Evolutionary conservation across 2,329 filamentous ascomycete genomes (phyloP).

Genomic region (Aspergillus sp.): DNA sequence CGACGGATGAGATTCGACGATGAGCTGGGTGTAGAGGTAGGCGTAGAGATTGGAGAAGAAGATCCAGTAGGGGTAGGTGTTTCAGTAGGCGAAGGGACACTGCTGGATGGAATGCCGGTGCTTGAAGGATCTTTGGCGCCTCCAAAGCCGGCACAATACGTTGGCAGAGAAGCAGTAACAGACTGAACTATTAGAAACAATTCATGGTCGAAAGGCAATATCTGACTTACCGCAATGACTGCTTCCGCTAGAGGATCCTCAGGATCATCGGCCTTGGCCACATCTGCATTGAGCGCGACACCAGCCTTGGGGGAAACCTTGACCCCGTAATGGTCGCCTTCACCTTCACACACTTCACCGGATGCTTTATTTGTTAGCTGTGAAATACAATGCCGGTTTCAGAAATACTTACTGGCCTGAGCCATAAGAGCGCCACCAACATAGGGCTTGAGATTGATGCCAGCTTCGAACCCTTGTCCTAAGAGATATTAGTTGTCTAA

Average conservation of each 20-base stretch:
- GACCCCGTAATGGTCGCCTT: constrained; percentile 14
- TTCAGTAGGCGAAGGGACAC: not conserved
- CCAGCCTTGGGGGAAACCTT: constrained; percentile 5
- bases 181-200: not conserved
- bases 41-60: too few species aligned
- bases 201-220: not conserved
- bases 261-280: not conserved
- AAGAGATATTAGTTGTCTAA: constrained; percentile 5
- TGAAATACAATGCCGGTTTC: too few species aligned
- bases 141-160: not conserved
- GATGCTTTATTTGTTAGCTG: constrained; percentile 20
- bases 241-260: constrained; percentile 9
- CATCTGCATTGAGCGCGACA: constrained; percentile 4
- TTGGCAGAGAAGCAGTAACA: constrained; percentile 5
- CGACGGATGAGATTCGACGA: not conserved
- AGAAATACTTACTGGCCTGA: constrained; percentile 22
- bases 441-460: constrained; percentile 25
- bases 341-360: constrained; percentile 11
- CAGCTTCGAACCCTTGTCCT: constrained; percentile 26
- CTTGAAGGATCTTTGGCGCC: not conserved
- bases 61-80: not conserved
- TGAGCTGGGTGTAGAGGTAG: not conserved
- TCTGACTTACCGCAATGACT: constrained; percentile 7
- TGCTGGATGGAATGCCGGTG: not conserved
- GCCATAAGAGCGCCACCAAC: constrained; percentile 17